phyloP scores from a whole-genome alignment of 148 eudicot genomes.

The Rhododendron vialii region DNA sequence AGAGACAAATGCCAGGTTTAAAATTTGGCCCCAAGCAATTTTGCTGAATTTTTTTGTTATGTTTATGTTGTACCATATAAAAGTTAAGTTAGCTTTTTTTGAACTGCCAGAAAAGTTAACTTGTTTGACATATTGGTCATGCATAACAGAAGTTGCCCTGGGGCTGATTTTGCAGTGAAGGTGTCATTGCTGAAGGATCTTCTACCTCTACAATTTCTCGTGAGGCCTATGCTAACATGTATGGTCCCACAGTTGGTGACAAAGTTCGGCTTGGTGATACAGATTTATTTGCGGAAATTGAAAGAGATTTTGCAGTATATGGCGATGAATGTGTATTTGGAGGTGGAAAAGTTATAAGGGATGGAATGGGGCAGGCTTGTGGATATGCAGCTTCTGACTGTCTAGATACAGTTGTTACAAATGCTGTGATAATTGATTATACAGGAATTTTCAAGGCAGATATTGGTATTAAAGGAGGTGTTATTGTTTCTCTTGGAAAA shows the following conservation, averaged over 20 bases:
- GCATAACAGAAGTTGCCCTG: slow-evolving; percentile 8
- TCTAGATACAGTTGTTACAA: slow-evolving; percentile 90
- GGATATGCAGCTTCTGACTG: slow-evolving; percentile 60
- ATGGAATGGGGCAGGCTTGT: slow-evolving; percentile 95
- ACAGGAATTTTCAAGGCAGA: slow-evolving; percentile 89
- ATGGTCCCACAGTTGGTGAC: slow-evolving; percentile 93
- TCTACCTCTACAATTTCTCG: slow-evolving; percentile 52
- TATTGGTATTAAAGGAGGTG: slow-evolving; percentile 81
- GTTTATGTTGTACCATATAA: neutral
- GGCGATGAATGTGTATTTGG: slow-evolving; percentile 99
- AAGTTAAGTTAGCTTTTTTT: neutral
- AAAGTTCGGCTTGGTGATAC: slow-evolving; percentile 94
- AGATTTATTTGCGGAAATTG: slow-evolving; percentile 83
- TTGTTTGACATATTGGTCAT: neutral
- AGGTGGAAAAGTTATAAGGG: slow-evolving; percentile 92
- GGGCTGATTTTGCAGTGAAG: slow-evolving; percentile 46
- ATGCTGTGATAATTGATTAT: slow-evolving; percentile 91
- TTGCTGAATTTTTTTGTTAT: neutral
- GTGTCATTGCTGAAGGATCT: slow-evolving; percentile 57
- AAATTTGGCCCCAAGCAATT: slow-evolving; percentile 8
- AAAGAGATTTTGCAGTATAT: slow-evolving; percentile 69
- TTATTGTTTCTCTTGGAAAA: slow-evolving; percentile 73
- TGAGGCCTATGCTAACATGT: slow-evolving; percentile 85
- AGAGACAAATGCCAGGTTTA: slow-evolving; percentile 66
- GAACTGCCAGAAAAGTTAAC: neutral